Conservation (phyloP, 1,284 basidiomycete species). For the Malassezia globosa region DNA sequence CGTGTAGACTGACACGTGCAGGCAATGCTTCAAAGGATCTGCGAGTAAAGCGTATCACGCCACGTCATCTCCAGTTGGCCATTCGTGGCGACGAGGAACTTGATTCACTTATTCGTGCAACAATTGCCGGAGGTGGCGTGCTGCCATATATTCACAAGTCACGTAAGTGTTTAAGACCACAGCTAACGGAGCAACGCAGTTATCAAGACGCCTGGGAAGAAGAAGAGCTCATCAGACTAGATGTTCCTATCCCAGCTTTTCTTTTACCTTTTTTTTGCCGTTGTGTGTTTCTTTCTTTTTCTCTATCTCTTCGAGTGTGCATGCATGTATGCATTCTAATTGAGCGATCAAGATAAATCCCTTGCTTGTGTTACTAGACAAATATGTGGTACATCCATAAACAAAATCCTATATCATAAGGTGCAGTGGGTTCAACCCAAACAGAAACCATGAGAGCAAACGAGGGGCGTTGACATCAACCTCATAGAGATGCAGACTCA, state of each 20-base stretch:
- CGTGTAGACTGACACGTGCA: conserved; percentile 35
- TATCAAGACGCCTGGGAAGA: conserved; percentile 18
- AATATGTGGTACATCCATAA: no score
- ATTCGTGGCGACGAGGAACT: conserved; percentile 93
- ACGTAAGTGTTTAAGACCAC: conserved; percentile 16
- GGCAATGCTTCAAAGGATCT: conserved; percentile 95
- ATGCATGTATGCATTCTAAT: no score
- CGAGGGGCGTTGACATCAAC: no score
- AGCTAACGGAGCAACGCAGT: conserved; percentile 8
- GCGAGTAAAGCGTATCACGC: conserved; percentile 89
- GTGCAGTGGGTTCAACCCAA: no score
- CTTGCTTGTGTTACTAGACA: no score
- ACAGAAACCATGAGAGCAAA: no score
- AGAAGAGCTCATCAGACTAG: conserved; percentile 8
- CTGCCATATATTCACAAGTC: conserved; percentile 89
- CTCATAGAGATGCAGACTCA: no score
- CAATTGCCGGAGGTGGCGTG: conserved; percentile 70
- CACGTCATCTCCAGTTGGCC: conserved; percentile 79
- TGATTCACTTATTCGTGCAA: conserved; percentile 52
- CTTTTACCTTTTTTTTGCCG: no score
- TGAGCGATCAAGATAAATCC: no score
- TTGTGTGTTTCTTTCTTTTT: no score
- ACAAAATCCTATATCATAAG: no score
- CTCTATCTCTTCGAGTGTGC: no score
- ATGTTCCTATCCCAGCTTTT: background rate